Conservation (phyloP, 2,329 filamentous ascomycete genomes). For the Pseudonectria foliicola region DNA sequence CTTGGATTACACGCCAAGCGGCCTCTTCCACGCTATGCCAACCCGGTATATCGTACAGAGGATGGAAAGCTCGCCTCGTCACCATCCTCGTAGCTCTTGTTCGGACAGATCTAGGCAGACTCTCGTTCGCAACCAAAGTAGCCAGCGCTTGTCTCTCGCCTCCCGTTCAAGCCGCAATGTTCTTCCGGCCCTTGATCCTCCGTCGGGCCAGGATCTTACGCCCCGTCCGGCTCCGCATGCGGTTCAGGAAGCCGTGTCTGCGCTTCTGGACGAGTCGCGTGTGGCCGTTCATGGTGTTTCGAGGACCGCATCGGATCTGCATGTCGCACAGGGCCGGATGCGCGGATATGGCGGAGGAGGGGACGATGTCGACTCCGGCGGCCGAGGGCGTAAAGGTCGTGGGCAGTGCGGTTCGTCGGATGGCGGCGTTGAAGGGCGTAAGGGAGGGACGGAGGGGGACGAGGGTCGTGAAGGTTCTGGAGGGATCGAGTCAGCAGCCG, state of each 20-base stretch:
- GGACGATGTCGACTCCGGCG: constrained; percentile 36
- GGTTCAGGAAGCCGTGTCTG: constrained; percentile 49
- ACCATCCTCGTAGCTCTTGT: too few species aligned
- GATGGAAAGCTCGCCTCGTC: too few species aligned
- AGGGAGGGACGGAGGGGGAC: constrained; percentile 43
- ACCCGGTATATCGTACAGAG: too few species aligned
- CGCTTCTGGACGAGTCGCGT: constrained; percentile 53
- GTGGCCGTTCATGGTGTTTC: constrained; percentile 48
- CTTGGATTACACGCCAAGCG: too few species aligned
- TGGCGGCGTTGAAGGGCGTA: constrained; percentile 22
- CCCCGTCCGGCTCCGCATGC: constrained; percentile 43
- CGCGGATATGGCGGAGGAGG: constrained; percentile 38
- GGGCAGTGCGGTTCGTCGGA: constrained; percentile 24
- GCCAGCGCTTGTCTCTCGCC: too few species aligned
- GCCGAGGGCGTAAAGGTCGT: constrained; percentile 25
- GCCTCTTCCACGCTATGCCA: too few species aligned
- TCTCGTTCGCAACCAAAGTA: too few species aligned
- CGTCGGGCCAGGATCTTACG: constrained; percentile 46
- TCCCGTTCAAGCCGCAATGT: constrained; percentile 20
- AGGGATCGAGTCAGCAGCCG: constrained; percentile 3
- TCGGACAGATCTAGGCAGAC: too few species aligned
- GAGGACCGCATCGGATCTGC: constrained; percentile 52
- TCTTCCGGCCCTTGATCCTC: constrained; percentile 44
- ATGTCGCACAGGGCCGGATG: constrained; percentile 44
- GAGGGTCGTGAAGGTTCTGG: constrained; percentile 42